Conservation (phyloP, 2,329 filamentous ascomycete genomes). For the Thelonectria olida region DNA sequence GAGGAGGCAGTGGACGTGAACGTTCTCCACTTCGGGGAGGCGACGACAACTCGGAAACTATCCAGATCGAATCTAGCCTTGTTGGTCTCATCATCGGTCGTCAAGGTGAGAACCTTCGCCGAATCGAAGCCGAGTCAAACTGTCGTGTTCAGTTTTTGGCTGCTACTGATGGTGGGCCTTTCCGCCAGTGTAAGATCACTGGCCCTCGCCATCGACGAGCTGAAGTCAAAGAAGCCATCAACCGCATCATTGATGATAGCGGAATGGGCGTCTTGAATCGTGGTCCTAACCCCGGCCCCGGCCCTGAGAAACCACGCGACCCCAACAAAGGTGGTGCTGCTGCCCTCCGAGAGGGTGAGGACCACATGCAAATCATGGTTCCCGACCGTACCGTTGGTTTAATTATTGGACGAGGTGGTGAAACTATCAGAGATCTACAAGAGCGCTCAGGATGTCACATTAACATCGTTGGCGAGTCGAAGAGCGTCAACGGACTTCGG, state of each 20-base stretch:
- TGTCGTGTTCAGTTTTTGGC: conserved; percentile 91
- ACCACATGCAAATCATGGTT: conserved; percentile 92
- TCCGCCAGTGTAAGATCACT: conserved; percentile 86
- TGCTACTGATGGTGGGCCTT: conserved; percentile 75
- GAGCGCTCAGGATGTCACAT: conserved; percentile 94
- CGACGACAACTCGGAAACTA: conserved; percentile 81
- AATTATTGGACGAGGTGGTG: conserved; percentile 92
- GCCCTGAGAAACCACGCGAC: conserved; percentile 53
- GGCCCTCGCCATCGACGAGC: conserved; percentile 76
- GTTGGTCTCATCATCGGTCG: conserved; percentile 92
- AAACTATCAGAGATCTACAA: conserved; percentile 92
- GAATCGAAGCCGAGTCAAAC: conserved; percentile 83
- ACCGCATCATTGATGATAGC: conserved; percentile 86
- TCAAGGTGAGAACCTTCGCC: conserved; percentile 86
- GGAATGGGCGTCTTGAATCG: conserved; percentile 60
- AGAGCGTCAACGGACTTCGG: conserved; percentile 88
- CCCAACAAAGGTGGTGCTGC: conserved; percentile 49
- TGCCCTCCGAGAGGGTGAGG: conserved; percentile 79
- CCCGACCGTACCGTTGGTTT: conserved; percentile 91
- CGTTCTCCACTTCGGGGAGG: conserved; percentile 65
- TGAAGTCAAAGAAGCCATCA: conserved; percentile 84
- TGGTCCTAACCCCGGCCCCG: conserved; percentile 38
- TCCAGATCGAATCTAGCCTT: conserved; percentile 85
- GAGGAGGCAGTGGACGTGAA: conserved; percentile 62
- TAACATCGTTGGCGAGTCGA: conserved; percentile 93